Conservation (phyloP, 345 rosid species). For the Noccaea bulbosa region DNA sequence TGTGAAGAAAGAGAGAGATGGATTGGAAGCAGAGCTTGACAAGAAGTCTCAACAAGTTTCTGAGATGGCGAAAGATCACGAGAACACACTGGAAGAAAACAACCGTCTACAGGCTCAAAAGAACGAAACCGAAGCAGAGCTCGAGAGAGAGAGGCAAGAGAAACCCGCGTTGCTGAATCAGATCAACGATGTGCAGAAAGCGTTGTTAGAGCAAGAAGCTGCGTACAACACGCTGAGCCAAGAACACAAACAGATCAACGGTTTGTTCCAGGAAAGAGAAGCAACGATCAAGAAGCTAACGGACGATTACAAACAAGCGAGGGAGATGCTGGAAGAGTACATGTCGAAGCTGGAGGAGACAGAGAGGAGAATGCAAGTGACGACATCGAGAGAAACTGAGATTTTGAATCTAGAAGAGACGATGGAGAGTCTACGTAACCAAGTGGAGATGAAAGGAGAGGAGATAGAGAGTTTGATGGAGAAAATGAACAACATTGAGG, state of each 20-base stretch:
- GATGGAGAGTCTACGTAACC: constrained; percentile 66
- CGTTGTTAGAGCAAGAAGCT: constrained; percentile 47
- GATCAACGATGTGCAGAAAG: constrained; percentile 52
- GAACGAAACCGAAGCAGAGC: constrained; percentile 50
- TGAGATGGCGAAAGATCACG: constrained; percentile 27
- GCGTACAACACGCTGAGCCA: constrained; percentile 50
- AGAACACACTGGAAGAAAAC: constrained; percentile 47
- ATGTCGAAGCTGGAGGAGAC: constrained; percentile 51
- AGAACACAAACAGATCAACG: constrained; percentile 54
- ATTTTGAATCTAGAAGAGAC: constrained; percentile 60
- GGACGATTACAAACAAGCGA: constrained; percentile 48
- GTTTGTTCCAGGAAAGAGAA: constrained; percentile 49
- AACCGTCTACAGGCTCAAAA: constrained; percentile 46
- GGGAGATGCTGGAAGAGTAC: constrained; percentile 55
- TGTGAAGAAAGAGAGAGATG: constrained; percentile 46
- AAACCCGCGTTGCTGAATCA: constrained; percentile 46
- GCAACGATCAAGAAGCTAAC: constrained; percentile 46
- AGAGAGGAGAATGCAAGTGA: constrained; percentile 59
- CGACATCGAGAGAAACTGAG: constrained; percentile 48
- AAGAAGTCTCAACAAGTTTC: constrained; percentile 39
- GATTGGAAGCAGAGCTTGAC: constrained; percentile 41
- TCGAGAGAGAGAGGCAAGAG: constrained; percentile 61
- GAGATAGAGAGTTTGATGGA: constrained; percentile 60
- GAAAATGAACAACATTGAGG: constrained; percentile 66
- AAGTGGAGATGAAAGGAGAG: constrained; percentile 80